Evolutionary conservation across 2,329 filamentous ascomycete species (phyloP).

Genomic region (Sphaerostilbella broomeana): DNA sequence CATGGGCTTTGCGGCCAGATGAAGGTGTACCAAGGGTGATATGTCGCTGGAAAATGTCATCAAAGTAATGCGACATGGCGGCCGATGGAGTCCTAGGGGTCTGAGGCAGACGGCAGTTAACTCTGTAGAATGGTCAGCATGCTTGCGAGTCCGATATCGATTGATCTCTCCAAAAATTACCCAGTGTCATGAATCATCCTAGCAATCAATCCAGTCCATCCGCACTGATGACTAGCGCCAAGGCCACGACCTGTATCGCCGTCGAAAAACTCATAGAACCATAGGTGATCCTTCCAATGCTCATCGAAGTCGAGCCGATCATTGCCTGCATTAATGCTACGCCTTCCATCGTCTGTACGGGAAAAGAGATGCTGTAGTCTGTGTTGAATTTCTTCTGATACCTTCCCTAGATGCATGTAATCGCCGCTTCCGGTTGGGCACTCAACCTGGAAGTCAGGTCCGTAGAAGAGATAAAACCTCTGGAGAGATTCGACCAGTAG

Average conservation of each 20-base stretch:
- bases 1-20: constrained; percentile 39
- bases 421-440: constrained; percentile 91
- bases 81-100: constrained; percentile 82
- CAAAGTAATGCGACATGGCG: constrained; percentile 89
- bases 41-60: constrained; percentile 66
- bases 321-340: constrained; percentile 80
- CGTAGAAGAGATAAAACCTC: constrained; percentile 94
- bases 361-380: constrained; percentile 87
- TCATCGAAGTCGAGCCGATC: constrained; percentile 85
- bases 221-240: constrained; percentile 89
- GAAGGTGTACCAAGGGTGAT: constrained; percentile 31
- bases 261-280: constrained; percentile 98
- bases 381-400: constrained; percentile 92
- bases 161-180: constrained; percentile 44
- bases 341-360: constrained; percentile 73
- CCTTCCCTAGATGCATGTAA: constrained; percentile 90
- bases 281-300: constrained; percentile 77
- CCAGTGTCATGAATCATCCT: constrained; percentile 98
- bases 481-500: constrained; percentile 90
- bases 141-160: neutral
- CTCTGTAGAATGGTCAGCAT: constrained; percentile 43
- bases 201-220: constrained; percentile 92
- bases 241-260: constrained; percentile 84
- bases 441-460: constrained; percentile 79
- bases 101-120: constrained; percentile 85